Conservation (phyloP, 2,329 filamentous ascomycete genomes). For the Aspergillus chevalieri region DNA sequence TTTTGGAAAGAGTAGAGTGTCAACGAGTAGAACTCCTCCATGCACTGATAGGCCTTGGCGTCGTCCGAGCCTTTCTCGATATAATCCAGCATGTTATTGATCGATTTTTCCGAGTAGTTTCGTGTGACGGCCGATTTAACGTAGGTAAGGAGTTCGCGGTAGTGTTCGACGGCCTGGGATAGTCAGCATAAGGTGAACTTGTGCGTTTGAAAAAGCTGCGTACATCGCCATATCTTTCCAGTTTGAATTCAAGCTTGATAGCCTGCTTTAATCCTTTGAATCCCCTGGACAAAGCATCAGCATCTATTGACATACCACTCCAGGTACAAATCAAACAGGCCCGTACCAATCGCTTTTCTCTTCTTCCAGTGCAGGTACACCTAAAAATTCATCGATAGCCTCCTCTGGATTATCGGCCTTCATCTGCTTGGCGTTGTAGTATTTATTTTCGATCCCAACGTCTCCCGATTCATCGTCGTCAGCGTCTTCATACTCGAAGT, state of each 20-base stretch:
- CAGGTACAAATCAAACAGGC: background rate
- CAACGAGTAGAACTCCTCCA: conserved; percentile 91
- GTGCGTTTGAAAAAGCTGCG: background rate
- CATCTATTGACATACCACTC: conserved; percentile 10
- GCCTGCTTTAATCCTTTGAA: conserved; percentile 98
- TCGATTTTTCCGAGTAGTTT: conserved; percentile 98
- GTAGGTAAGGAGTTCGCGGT: conserved; percentile 90
- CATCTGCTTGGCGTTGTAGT: conserved; percentile 98
- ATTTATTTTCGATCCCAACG: conserved; percentile 97
- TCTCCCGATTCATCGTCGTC: conserved; percentile 83
- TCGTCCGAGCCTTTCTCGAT: conserved; percentile 85
- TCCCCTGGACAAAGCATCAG: conserved; percentile 48
- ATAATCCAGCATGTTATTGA: conserved; percentile 98
- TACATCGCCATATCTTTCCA: conserved; percentile 81
- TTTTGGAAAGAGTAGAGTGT: conserved; percentile 93
- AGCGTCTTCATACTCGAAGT: conserved; percentile 95
- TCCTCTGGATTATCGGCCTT: conserved; percentile 81
- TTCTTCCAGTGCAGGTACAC: conserved; percentile 71
- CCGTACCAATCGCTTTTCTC: conserved; percentile 88
- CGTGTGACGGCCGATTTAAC: conserved; percentile 94
- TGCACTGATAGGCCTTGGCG: conserved; percentile 66
- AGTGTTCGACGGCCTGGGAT: conserved; percentile 77
- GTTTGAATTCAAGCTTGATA: conserved; percentile 91
- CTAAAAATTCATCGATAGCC: conserved; percentile 88
- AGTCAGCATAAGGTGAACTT: conserved; percentile 3